Base-by-base conservation (phyloP, 225 moss, liverwort and hornwort genomes). In the Physcomitrium patens region DNA sequence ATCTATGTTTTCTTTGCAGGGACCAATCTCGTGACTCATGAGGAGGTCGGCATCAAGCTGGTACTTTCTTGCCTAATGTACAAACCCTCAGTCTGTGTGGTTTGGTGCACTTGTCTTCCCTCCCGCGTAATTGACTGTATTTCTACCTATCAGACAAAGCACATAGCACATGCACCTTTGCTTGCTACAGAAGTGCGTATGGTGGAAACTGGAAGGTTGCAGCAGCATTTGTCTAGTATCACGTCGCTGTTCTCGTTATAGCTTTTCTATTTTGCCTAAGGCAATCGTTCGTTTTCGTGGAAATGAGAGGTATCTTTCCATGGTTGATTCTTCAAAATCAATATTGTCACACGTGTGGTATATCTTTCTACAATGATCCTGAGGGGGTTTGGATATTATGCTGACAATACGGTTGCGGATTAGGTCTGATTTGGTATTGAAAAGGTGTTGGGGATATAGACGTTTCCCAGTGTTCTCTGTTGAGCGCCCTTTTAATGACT, bases 31-130 rank as follows among this genome's bases (percentile, higher is more conserved):
- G 90, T 91, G 84, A 94, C 96, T 70, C 94, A 96, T 79, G 96
- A 96, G 82, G 96, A 96, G 81, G 96, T 96, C 58, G 96, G 92
- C 64, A 96, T 96, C 80, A 96, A 96, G 89, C 91, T 94, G 94
- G 96, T 96, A 89, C 73, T 82, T 59, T 18, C 80, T 77, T 13
- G n/a, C 65, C 26, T 43, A 62, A 3, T 74, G 59, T 62, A 19
- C 65, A 53, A 72, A 48, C 52, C 26, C 71, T 75, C 43, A 52
- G 28, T 50, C 27, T 59, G 56, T 59, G 56, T 78, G 65, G 52
- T 27, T 63, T 37, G 31, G 2, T 37, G 31, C 31, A 16, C 47
- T 44, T 45, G 17, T 43, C 16, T 4, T 4, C 31, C 7, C 31
- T 4, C 31, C 7, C 31, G 31, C 7, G 14, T 5, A 42, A 69